Conservation (phyloP, 2,329 filamentous ascomycete genomes). For the Tetracladium maxilliforme region DNA sequence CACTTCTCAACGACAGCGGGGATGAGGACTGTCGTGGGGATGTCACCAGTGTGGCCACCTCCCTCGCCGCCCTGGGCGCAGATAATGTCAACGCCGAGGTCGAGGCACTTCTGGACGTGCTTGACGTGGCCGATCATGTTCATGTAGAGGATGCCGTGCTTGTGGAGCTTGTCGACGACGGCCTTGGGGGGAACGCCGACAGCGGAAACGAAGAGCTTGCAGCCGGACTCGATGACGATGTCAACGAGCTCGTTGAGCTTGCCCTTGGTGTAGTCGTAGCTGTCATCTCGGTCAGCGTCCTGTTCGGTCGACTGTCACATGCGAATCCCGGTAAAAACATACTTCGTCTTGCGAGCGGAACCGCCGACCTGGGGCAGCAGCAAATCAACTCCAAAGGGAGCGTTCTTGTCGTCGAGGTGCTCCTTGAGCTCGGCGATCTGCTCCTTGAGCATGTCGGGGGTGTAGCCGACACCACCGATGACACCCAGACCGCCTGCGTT, state of each 20-base stretch:
- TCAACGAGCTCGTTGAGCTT: slow-evolving; percentile 84
- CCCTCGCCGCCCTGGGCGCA: slow-evolving; percentile 97
- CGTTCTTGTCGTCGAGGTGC: slow-evolving; percentile 77
- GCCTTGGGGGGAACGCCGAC: slow-evolving; percentile 84
- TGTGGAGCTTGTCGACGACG: slow-evolving; percentile 83
- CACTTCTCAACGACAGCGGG: slow-evolving; percentile 76
- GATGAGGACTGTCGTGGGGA: slow-evolving; percentile 84
- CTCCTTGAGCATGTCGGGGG: slow-evolving; percentile 90
- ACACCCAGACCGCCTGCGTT: slow-evolving; percentile 95
- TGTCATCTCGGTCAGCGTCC: slow-evolving; percentile 21
- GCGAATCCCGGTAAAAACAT: slow-evolving; percentile 10
- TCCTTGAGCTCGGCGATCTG: slow-evolving; percentile 91
- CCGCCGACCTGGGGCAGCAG: slow-evolving; percentile 90
- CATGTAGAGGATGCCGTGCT: slow-evolving; percentile 85
- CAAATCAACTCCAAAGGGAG: slow-evolving; percentile 88
- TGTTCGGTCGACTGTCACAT: slow-evolving; percentile 2
- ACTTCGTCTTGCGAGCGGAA: slow-evolving; percentile 90
- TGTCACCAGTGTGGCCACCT: slow-evolving; percentile 89
- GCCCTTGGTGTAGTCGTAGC: slow-evolving; percentile 99
- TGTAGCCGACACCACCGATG: slow-evolving; percentile 91
- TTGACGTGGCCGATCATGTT: slow-evolving; percentile 99
- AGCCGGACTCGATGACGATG: slow-evolving; percentile 83
- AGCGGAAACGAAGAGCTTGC: slow-evolving; percentile 89
- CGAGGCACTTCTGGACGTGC: slow-evolving; percentile 93
- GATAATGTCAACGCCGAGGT: slow-evolving; percentile 87